A percentile compares a stretch with the other conserved stretches of the same genome.
phyloP scores from a whole-genome alignment of 805 yeast genomes.

The Candida ortonii region DNA sequence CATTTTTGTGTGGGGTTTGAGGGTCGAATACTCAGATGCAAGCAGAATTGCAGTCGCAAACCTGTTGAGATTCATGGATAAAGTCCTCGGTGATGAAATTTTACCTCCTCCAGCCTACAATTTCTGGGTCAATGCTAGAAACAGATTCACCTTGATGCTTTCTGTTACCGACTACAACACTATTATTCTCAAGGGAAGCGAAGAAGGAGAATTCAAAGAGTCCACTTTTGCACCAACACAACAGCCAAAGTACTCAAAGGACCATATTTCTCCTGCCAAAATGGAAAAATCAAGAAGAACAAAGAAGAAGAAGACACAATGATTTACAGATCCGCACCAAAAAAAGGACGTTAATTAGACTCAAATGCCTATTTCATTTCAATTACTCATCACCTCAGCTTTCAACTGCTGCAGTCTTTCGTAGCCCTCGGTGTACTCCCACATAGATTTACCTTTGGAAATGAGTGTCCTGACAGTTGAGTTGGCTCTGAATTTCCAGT shows the following conservation, averaged over 20 bases:
- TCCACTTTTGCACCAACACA: slow-evolving; percentile 1
- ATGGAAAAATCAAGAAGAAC: slow-evolving; percentile 7
- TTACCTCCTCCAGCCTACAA: slow-evolving; percentile 12
- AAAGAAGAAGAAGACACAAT: slow-evolving; percentile 15
- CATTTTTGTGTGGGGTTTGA: slow-evolving; percentile 35
- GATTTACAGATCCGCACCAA: too few species aligned
- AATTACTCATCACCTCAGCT: slow-evolving; percentile 34
- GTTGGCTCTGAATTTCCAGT: slow-evolving; percentile 85
- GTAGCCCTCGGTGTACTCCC: slow-evolving; percentile 85
- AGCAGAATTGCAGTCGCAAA: slow-evolving; percentile 31
- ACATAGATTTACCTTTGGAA: slow-evolving; percentile 72
- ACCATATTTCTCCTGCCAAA: slow-evolving; percentile 5
- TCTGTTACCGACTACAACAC: slow-evolving; percentile 18
- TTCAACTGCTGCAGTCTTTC: slow-evolving; percentile 54
- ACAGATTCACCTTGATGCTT: slow-evolving; percentile 19
- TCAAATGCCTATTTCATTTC: slow-evolving; percentile 4
- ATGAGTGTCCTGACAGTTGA: slow-evolving; percentile 68
- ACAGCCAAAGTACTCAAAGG: neutral
- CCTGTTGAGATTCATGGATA: slow-evolving; percentile 23
- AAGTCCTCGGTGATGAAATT: slow-evolving; percentile 16
- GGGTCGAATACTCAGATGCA: slow-evolving; percentile 38
- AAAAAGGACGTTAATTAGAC: slow-evolving; percentile 1
- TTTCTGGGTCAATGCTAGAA: slow-evolving; percentile 19
- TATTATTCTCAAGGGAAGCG: slow-evolving; percentile 1
- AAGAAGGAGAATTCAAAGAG: slow-evolving; percentile 8